These are phyloP conservation scores for Vitis hybrid DNA, from an alignment of 177 flowering plant genomes.

Conservation along the genomic window DNA sequence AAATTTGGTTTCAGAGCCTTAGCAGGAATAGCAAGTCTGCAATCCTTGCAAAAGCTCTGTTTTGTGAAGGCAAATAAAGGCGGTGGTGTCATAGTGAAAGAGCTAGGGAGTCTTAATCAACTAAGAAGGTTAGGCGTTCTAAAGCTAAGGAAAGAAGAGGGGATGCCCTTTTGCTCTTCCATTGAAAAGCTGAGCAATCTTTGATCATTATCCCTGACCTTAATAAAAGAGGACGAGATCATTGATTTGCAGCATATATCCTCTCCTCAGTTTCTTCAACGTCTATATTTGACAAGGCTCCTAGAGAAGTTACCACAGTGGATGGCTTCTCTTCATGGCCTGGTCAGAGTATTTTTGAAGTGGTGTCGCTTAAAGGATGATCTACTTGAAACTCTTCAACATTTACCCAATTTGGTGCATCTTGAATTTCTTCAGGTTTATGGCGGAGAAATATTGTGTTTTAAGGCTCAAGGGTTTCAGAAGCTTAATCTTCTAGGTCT, in stretches of 20 bases:
- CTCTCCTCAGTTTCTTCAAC: conserved; percentile 1
- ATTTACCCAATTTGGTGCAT: conserved; percentile 4
- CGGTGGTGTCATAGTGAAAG: neutral
- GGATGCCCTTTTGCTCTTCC: conserved; percentile 5
- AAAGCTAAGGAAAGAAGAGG: conserved; percentile 6
- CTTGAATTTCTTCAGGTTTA: conserved; percentile 10
- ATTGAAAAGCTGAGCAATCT: conserved; percentile 17
- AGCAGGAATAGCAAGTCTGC: conserved; percentile 9
- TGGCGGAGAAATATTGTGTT: conserved; percentile 13
- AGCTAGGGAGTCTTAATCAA: conserved; percentile 12
- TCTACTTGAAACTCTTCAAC: conserved; percentile 10
- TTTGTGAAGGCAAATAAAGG: conserved; percentile 6
- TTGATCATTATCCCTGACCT: neutral
- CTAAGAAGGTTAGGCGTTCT: conserved; percentile 16
- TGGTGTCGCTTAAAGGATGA: conserved; percentile 11
- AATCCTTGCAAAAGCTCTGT: conserved; percentile 23
- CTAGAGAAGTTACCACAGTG: conserved; percentile 14
- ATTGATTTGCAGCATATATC: conserved; percentile 7
- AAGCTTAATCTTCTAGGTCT: conserved; percentile 15
- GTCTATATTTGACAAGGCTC: conserved; percentile 8
- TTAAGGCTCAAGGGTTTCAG: conserved; percentile 5
- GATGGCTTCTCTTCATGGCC: conserved; percentile 7
- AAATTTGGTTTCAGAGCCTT: conserved; percentile 7
- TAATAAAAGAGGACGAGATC: conserved; percentile 4
- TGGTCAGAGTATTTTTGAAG: neutral